Evolutionary conservation across 306 rosid genomes (phyloP), one percentile per base, ranked within the genome.

Genomic region (Abrus precatorius): DNA sequence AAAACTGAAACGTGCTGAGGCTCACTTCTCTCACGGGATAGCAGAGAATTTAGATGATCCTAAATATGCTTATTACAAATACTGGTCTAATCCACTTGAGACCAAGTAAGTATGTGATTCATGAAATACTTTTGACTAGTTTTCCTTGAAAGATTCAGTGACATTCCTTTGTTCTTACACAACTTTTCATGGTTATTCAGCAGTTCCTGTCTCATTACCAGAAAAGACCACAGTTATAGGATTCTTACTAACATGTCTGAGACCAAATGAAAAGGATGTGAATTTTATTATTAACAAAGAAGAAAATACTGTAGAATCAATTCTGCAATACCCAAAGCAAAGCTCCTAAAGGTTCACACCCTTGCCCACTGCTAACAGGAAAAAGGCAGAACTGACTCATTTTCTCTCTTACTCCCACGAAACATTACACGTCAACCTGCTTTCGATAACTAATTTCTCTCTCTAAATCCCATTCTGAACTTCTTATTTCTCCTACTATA

Each of bases 41-140:
- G 94, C 98, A 36, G 93, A 87, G 67, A 75, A 90, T 83, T 88
- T 94, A 47, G 93, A 92, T 14, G 90, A 94, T 82, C 89, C 93
- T 30, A 87, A 88, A 60, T 94, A 90, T 60, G 65, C 49, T 27
- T 92, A 94, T 86, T 69, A 89, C 87, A 94, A 83, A 83, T 92
- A 88, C 87, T 94, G 96, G 96, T 94, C 97, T 29, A 94, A 94
- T 86, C 94, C 97, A 73, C 92, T 94, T 1, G 98, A 94, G 78
- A 88, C 93, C 69, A 87, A 80, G 97, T 91, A 85, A 86, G 93
- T 84, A 36, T 36, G 40, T 36, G 40, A 62, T 44, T 34, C 48
- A 59, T 65, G 57, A 13, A 41, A 62, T 62, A 27, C 28, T 14
- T 5, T 57, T 47, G 32, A 7, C 68, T 29, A 55, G 30, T 61